Conservation (phyloP, 2,329 filamentous ascomycete genomes). For the Colletotrichum sp. region DNA sequence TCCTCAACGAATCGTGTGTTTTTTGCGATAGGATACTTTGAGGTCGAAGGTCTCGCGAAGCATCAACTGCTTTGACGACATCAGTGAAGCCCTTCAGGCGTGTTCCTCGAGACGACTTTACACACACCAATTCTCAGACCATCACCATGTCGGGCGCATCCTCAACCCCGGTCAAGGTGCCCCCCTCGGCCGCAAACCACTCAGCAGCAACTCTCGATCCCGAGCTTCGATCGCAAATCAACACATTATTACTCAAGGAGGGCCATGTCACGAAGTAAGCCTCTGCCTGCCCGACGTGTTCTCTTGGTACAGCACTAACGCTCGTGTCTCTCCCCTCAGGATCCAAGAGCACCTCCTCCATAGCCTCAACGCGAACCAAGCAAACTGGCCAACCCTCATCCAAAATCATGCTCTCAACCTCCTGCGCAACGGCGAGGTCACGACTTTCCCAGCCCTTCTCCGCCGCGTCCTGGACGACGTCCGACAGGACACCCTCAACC, state of each 20-base stretch:
- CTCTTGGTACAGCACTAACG: not conserved
- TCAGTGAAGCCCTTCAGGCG: not conserved
- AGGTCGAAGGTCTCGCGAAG: not conserved
- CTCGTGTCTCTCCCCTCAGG: conserved; percentile 36
- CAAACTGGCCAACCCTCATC: conserved; percentile 68
- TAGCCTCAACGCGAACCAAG: conserved; percentile 61
- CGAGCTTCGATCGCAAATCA: conserved; percentile 68
- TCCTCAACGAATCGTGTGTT: not conserved
- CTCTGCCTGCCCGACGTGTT: not conserved
- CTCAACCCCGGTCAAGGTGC: conserved; percentile 65
- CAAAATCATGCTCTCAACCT: conserved; percentile 65
- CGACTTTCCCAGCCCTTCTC: conserved; percentile 66
- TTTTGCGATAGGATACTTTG: not conserved
- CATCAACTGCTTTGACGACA: not conserved
- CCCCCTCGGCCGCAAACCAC: conserved; percentile 63
- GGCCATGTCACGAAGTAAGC: conserved; percentile 64
- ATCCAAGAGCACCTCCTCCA: conserved; percentile 71
- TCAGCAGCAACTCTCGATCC: conserved; percentile 65
- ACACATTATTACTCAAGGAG: conserved; percentile 61
- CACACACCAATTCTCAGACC: not conserved
- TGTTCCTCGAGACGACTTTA: not conserved
- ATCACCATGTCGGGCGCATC: conserved; percentile 46
- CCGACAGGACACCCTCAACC: conserved; percentile 50
- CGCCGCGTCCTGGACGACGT: conserved; percentile 67
- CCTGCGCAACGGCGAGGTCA: conserved; percentile 64